Evolutionary conservation across 192 early-diverging fungal genomes (phyloP).

Genomic region (Entophlyctis luteolus): DNA sequence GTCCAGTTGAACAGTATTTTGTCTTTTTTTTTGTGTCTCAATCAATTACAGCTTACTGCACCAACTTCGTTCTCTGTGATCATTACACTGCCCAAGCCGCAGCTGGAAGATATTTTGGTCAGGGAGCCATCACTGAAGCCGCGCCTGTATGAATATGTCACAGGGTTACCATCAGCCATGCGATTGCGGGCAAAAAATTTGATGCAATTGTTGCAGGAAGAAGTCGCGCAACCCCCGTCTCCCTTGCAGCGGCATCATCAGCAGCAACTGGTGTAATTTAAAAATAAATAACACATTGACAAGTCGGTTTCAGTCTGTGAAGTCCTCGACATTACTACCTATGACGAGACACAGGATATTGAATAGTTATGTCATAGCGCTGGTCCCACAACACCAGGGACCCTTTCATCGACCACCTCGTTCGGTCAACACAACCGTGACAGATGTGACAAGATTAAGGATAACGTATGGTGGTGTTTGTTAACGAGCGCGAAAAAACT

Average conservation of each 20-base stretch:
- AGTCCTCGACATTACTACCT: too few relatives aligned
- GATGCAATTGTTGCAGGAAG: slow-evolving; percentile 17
- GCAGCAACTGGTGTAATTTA: background rate
- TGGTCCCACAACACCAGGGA: too few relatives aligned
- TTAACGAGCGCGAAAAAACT: too few relatives aligned
- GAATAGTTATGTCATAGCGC: too few relatives aligned
- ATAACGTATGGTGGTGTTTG: too few relatives aligned
- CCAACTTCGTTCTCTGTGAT: slow-evolving; percentile 28
- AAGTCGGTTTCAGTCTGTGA: too few relatives aligned
- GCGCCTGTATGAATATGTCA: slow-evolving; percentile 25
- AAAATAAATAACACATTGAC: background rate
- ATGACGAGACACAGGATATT: too few relatives aligned
- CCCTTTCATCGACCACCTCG: too few relatives aligned
- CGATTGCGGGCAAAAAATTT: background rate
- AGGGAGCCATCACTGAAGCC: slow-evolving; percentile 24
- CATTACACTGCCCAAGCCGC: slow-evolving; percentile 28
- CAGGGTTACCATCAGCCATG: slow-evolving; percentile 20
- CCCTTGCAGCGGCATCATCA: background rate
- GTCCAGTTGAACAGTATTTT: background rate
- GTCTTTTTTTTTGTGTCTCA: background rate
- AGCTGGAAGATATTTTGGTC: slow-evolving; percentile 31
- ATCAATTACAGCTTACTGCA: slow-evolving; percentile 11
- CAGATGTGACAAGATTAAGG: too few relatives aligned
- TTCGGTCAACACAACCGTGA: too few relatives aligned
- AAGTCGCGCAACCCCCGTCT: too few relatives aligned